Percentiles rank a stretch among this genome's conserved stretches.
Conservation (phyloP, 2,329 filamentous ascomycete genomes). For the Phyllosticta capitalensis region DNA sequence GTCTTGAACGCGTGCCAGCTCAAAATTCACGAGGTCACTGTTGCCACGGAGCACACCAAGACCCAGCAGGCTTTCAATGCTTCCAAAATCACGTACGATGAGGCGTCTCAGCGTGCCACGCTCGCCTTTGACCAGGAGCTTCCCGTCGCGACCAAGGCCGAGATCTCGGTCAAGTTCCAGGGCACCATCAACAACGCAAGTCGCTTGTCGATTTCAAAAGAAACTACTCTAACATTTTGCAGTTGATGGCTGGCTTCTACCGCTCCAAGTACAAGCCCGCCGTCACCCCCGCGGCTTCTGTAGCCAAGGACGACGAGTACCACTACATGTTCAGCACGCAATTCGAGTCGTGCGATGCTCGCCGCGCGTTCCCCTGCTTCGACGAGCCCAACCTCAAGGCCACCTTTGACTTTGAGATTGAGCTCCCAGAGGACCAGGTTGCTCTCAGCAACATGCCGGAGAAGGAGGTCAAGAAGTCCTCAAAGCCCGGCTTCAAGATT, state of each 20-base stretch:
- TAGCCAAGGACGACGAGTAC: constrained; percentile 59
- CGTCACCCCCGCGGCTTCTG: constrained; percentile 61
- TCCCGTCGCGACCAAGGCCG: constrained; percentile 54
- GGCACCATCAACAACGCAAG: constrained; percentile 72
- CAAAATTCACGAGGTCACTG: constrained; percentile 58
- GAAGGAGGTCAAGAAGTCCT: constrained; percentile 54
- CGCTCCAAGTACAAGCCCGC: constrained; percentile 85
- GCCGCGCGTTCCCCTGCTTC: constrained; percentile 91
- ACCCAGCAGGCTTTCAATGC: constrained; percentile 49
- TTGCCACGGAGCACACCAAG: constrained; percentile 50
- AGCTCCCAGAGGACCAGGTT: constrained; percentile 78
- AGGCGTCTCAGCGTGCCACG: constrained; percentile 72
- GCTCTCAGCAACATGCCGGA: constrained; percentile 95
- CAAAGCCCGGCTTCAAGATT: constrained; percentile 52
- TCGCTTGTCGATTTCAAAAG: not conserved
- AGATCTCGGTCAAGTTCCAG: constrained; percentile 62
- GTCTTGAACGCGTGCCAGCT: constrained; percentile 80
- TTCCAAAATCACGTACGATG: constrained; percentile 67
- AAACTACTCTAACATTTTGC: not conserved
- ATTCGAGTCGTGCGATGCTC: constrained; percentile 93
- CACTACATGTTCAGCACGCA: constrained; percentile 80
- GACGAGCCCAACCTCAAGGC: constrained; percentile 93
- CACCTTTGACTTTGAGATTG: constrained; percentile 85
- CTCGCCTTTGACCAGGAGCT: constrained; percentile 68
- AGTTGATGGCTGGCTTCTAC: constrained; percentile 80